A percentile compares a stretch with the other conserved stretches of the same genome.
phyloP scores from a whole-genome alignment of 495 filamentous ascomycete species.

The Aspergillus olivimuriae region DNA sequence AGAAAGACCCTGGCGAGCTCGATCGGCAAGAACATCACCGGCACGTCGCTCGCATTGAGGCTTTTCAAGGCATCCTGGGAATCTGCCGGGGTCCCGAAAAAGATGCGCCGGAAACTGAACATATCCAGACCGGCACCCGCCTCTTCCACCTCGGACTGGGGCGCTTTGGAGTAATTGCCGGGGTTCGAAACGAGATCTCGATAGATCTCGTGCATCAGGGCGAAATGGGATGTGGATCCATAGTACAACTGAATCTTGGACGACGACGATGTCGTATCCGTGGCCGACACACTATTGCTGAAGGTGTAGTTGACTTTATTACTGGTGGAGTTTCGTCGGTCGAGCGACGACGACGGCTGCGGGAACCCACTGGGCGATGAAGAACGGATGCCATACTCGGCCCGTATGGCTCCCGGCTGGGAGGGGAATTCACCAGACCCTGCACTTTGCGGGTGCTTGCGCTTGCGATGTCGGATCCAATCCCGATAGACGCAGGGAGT shows the following conservation, averaged over 20 bases:
- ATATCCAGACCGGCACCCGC: constrained; percentile 38
- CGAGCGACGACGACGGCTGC: constrained; percentile 4
- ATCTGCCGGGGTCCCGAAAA: constrained; percentile 35
- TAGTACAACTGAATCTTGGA: constrained; percentile 42
- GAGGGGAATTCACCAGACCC: neutral
- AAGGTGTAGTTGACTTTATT: constrained; percentile 24
- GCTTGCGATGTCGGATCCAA: constrained; percentile 34
- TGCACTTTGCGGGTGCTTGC: constrained; percentile 16
- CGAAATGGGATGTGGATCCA: constrained; percentile 40
- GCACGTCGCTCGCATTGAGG: constrained; percentile 11
- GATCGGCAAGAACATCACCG: constrained; percentile 32
- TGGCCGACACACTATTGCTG: constrained; percentile 38
- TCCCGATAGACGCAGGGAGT: constrained; percentile 35
- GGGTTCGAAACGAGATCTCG: constrained; percentile 29
- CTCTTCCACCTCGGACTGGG: constrained; percentile 35
- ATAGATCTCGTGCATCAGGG: constrained; percentile 41
- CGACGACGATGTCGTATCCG: constrained; percentile 39
- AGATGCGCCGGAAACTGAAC: constrained; percentile 40
- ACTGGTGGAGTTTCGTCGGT: constrained; percentile 15
- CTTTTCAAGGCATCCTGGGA: constrained; percentile 19
- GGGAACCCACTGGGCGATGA: constrained; percentile 14
- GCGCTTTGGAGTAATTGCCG: constrained; percentile 14
- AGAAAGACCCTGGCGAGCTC: constrained; percentile 31
- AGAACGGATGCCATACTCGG: constrained; percentile 8
- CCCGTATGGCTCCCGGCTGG: constrained; percentile 8